Evolutionary conservation across 2,329 filamentous ascomycete species (phyloP), one percentile per base, ranked within the genome.

Genomic region (Chaetomium sp.): DNA sequence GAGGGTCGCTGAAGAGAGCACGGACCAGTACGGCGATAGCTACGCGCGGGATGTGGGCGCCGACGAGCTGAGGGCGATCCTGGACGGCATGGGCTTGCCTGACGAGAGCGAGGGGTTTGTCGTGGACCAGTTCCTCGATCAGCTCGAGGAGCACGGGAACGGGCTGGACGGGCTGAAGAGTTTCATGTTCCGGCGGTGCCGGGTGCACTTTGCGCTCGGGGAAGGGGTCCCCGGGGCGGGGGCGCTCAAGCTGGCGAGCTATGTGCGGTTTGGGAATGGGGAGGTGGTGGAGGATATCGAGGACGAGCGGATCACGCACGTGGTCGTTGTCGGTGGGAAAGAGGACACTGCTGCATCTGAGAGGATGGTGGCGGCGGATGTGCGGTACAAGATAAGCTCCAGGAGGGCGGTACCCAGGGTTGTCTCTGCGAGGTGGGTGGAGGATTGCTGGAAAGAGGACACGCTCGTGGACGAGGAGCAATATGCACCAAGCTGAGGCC

Each of bases 1-100:
- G 49, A 79, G 79, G 7, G 79, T 81, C 8, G 85, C 89, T 10
- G 81, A 84, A 45, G 78, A 79, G 3, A 91, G 90, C 68, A 82
- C 90, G 1, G 95, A 99, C 74, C 79, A 82, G 60, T 95, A 87
- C 70, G 90, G 90, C 0, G 95, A 99, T 74, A 93, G 92, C 72
- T 98, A 91, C 76, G 84, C 87, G 0, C 82, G 93, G 4, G 87
- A 96, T 70, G 67, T 74, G 21, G 70, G 69, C 3, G 67, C 67
- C 3, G 72, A 72, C 3, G 76, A 78, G 66, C 65, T 78, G 56
- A 80, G 75, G 47, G 73, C 74, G 3, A 73, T 88, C 0, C 68
- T 88, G 29, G 67, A 66, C 1, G 57, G 49, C 21, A 74, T 72
- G 73, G 64, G 57, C 8, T 16, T 60, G 23, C 42, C 56, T 1